Conservation (phyloP, 2,329 filamentous ascomycete genomes). For the Thermothelomyces thermophilus region DNA sequence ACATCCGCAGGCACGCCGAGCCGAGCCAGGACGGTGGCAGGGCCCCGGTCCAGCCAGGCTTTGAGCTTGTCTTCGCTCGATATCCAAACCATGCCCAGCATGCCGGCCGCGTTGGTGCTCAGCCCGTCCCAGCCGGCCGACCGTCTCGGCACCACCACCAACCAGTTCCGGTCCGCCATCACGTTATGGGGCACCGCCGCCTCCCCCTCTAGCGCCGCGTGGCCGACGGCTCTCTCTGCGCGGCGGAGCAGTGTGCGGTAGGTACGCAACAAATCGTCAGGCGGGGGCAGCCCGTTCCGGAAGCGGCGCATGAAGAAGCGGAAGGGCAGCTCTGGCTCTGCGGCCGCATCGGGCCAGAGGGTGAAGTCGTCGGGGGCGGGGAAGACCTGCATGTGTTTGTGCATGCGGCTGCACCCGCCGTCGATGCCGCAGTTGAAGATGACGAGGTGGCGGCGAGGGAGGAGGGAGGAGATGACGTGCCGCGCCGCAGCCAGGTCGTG, state of each 20-base stretch:
- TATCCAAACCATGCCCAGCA: conserved; percentile 41
- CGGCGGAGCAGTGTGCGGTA: conserved; percentile 27
- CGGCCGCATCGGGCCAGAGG: conserved; percentile 20
- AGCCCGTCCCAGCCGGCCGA: conserved; percentile 30
- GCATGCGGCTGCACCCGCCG: conserved; percentile 40
- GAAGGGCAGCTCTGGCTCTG: conserved; percentile 30
- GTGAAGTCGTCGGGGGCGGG: conserved; percentile 29
- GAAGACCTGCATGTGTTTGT: conserved; percentile 44
- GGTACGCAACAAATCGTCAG: conserved; percentile 15
- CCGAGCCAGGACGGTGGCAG: conserved; percentile 30
- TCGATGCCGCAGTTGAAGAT: conserved; percentile 42
- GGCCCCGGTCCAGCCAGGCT: conserved; percentile 34
- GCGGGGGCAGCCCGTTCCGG: conserved; percentile 21
- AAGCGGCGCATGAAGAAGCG: conserved; percentile 31
- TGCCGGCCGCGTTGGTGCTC: conserved; percentile 40
- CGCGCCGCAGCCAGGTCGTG: conserved; percentile 34
- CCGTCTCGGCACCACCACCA: conserved; percentile 42
- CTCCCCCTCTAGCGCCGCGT: conserved; percentile 7
- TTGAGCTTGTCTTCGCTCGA: conserved; percentile 30
- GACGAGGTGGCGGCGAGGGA: conserved; percentile 28
- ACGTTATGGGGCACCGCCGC: conserved; percentile 38
- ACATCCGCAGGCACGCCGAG: conserved; percentile 30
- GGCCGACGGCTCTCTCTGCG: conserved; percentile 15
- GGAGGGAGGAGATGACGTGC: conserved; percentile 24
- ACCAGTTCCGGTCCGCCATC: conserved; percentile 36